phyloP scores from a whole-genome alignment of 2,329 filamentous ascomycete species.

The Ceratocystiopsis brevicomis region DNA sequence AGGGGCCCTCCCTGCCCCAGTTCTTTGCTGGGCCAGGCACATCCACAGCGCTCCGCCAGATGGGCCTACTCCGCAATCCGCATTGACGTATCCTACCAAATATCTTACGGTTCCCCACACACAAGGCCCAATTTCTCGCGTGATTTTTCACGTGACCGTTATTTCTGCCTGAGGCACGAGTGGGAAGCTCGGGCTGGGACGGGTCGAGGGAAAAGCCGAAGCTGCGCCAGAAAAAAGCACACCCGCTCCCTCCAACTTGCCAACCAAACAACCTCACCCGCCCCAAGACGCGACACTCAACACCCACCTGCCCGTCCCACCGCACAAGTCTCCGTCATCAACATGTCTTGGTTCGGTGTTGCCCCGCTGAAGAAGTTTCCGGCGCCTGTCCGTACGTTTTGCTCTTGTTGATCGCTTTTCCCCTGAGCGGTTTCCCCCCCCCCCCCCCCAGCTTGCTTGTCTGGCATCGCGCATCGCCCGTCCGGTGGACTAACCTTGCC shows the following conservation, averaged over 20 bases:
- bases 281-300: too few species aligned
- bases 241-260: background rate
- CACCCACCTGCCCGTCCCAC: too few species aligned
- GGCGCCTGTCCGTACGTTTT: conserved; percentile 54
- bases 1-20: too few species aligned
- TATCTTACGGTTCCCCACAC: too few species aligned
- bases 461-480: background rate
- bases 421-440: background rate
- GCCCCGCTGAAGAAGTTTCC: conserved; percentile 60
- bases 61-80: conserved; percentile 10
- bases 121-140: too few species aligned
- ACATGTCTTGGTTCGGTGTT: conserved; percentile 56
- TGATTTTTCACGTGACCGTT: too few species aligned
- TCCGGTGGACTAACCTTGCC: background rate
- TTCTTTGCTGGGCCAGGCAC: too few species aligned
- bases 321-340: conserved; percentile 20
- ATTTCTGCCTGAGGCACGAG: background rate
- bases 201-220: conserved; percentile 1
- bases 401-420: conserved; percentile 8
- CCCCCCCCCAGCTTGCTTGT: background rate
- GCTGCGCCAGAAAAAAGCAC: conserved; percentile 1
- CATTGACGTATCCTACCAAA: too few species aligned
- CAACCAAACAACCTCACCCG: background rate
- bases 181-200: conserved; percentile 1
- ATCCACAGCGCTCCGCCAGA: too few species aligned